Evolutionary conservation across 176 grass and related monocot genomes (phyloP).

Genomic region (Phyllostachys edulis): DNA sequence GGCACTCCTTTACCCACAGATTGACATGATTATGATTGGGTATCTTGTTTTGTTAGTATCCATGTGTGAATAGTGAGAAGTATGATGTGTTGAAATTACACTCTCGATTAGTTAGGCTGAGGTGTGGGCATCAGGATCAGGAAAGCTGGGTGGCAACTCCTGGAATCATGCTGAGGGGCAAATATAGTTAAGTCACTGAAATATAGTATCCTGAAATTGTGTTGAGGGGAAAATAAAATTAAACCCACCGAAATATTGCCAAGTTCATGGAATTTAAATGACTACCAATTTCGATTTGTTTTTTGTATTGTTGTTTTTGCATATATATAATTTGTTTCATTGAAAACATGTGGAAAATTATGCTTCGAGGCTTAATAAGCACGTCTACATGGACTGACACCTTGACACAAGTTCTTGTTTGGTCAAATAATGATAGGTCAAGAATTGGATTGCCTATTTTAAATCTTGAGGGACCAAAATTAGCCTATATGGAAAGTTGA

Average conservation of each 20-base stretch:
- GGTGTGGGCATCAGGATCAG: neutral
- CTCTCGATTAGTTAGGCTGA: neutral
- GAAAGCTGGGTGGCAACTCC: neutral
- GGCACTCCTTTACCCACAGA: neutral
- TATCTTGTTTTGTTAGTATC: neutral
- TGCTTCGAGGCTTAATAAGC: neutral
- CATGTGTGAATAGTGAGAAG: neutral
- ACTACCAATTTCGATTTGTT: neutral
- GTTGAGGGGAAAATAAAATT: neutral
- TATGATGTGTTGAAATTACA: neutral
- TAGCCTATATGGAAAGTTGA: neutral
- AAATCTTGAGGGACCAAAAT: neutral
- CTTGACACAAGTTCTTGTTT: neutral
- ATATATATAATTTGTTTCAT: neutral
- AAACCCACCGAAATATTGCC: neutral
- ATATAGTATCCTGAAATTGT: neutral
- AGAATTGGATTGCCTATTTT: neutral
- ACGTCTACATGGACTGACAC: neutral
- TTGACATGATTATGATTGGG: neutral
- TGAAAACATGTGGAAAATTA: neutral
- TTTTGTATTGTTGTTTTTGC: neutral
- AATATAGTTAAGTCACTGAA: neutral
- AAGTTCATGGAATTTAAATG: neutral
- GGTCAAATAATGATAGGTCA: neutral
- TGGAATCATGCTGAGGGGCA: neutral